phyloP scores from a whole-genome alignment of 192 early-diverging fungal genomes.

The Hyaloraphidium curvatum region DNA sequence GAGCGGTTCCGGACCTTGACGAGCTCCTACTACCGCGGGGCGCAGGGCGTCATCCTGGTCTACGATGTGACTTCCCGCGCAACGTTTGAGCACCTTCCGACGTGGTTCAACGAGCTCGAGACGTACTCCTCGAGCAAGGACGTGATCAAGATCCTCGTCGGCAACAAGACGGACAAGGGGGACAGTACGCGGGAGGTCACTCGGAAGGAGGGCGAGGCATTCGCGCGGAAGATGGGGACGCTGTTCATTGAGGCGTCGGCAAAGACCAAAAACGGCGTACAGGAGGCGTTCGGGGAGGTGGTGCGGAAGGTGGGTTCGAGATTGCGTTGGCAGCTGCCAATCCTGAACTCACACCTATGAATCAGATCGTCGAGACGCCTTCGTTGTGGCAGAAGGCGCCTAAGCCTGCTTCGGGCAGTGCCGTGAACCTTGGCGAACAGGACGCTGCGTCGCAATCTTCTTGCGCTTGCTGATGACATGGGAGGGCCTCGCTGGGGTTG shows the following conservation, averaged over 20 bases:
- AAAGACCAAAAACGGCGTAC: conserved; percentile 79
- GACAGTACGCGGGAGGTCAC: conserved; percentile 48
- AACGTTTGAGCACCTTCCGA: conserved; percentile 77
- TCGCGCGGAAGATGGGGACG: conserved; percentile 70
- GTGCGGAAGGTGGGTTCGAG: conserved; percentile 58
- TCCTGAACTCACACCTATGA: not conserved
- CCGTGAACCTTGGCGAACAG: too few species aligned
- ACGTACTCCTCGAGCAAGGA: conserved; percentile 72
- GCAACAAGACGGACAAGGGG: conserved; percentile 84
- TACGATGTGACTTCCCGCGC: conserved; percentile 92
- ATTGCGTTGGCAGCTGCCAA: not conserved
- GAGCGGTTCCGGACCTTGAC: conserved; percentile 96
- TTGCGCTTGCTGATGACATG: too few species aligned
- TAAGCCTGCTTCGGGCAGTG: too few species aligned
- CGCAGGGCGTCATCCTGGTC: conserved; percentile 94
- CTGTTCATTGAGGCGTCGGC: conserved; percentile 93
- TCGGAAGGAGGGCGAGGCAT: conserved; percentile 74
- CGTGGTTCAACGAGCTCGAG: conserved; percentile 90
- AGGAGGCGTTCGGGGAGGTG: conserved; percentile 86
- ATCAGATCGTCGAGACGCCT: conserved; percentile 44
- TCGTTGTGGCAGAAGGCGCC: conserved; percentile 46
- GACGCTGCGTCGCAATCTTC: too few species aligned
- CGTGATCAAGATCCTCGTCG: conserved; percentile 93
- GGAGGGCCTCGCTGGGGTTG: too few species aligned
- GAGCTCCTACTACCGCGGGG: conserved; percentile 91